Evolutionary conservation across 2,329 filamentous ascomycete genomes (phyloP).

Genomic region (Juglanconis sp.): DNA sequence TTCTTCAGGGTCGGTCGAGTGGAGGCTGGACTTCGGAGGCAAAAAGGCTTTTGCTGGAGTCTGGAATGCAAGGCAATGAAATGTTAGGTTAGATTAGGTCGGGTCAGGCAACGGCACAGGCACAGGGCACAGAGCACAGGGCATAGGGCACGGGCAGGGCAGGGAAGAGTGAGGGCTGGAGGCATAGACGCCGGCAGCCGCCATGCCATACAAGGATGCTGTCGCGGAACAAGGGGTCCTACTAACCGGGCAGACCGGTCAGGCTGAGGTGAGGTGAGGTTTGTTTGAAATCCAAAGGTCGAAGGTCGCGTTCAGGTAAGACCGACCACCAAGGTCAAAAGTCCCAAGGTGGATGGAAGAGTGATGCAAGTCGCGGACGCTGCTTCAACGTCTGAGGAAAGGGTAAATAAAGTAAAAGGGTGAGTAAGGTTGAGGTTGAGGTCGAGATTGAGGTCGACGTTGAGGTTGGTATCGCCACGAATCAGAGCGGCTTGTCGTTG

Average conservation of each 20-base stretch:
- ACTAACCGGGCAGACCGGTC: not conserved
- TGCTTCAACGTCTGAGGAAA: not conserved
- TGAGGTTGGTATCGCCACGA: not conserved
- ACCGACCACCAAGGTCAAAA: not conserved
- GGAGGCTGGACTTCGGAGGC: not conserved
- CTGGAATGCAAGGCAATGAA: not conserved
- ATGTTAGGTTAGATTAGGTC: too few relatives aligned
- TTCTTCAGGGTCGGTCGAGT: not conserved
- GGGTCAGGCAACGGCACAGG: too few relatives aligned
- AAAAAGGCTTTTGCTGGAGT: not conserved
- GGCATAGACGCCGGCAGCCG: too few relatives aligned
- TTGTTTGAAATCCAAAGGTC: not conserved
- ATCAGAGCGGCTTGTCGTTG: slow-evolving; percentile 2
- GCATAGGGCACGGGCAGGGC: too few relatives aligned
- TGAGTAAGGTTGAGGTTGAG: not conserved
- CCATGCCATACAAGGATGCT: not conserved
- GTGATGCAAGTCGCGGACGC: not conserved
- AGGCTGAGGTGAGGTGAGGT: slow-evolving; percentile 2
- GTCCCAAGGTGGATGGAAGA: not conserved
- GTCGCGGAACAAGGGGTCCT: not conserved
- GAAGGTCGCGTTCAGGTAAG: not conserved
- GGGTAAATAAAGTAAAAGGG: not conserved
- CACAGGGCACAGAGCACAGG: too few relatives aligned
- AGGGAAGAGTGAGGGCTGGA: too few relatives aligned
- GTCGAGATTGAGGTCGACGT: not conserved